phyloP scores from a whole-genome alignment of 305 asterid species.

The Plantago rigida region DNA sequence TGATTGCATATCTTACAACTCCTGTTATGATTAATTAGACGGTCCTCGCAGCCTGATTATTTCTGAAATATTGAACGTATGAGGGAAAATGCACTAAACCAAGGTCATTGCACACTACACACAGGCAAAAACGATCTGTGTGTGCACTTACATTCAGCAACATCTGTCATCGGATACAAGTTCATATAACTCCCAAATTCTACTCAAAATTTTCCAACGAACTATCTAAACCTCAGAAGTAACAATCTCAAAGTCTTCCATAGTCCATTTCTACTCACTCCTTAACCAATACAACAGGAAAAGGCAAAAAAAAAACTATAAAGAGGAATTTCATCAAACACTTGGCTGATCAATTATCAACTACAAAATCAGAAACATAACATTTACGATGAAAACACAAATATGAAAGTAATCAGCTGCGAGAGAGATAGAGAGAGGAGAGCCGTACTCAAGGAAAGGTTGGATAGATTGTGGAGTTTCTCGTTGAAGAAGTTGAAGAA shows the following conservation, averaged over 20 bases:
- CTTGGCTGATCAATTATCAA: not conserved
- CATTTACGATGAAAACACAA: slow-evolving; percentile 7
- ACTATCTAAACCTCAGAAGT: not conserved
- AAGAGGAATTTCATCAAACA: not conserved
- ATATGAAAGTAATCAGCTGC: slow-evolving; percentile 1
- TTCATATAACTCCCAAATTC: too few species aligned
- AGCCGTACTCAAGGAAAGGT: slow-evolving; percentile 63
- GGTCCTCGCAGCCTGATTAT: too few species aligned
- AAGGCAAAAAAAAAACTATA: not conserved
- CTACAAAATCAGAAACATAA: slow-evolving; percentile 4
- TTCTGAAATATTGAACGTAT: too few species aligned
- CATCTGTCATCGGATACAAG: too few species aligned
- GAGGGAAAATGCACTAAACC: too few species aligned
- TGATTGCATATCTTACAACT: too few species aligned
- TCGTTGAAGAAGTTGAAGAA: slow-evolving; percentile 49
- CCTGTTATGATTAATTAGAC: too few species aligned
- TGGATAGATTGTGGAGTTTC: slow-evolving; percentile 47
- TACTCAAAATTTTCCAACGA: too few species aligned
- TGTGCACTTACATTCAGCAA: too few species aligned
- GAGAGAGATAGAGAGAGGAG: not conserved
- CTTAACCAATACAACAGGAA: slow-evolving; percentile 12
- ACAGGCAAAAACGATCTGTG: too few species aligned
- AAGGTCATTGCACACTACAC: too few species aligned
- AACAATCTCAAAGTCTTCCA: not conserved
- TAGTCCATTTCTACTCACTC: not conserved